These are phyloP conservation scores for Clitopilus hobsonii DNA, from an alignment of 768 basidiomycete species.

Conservation along the genomic window DNA sequence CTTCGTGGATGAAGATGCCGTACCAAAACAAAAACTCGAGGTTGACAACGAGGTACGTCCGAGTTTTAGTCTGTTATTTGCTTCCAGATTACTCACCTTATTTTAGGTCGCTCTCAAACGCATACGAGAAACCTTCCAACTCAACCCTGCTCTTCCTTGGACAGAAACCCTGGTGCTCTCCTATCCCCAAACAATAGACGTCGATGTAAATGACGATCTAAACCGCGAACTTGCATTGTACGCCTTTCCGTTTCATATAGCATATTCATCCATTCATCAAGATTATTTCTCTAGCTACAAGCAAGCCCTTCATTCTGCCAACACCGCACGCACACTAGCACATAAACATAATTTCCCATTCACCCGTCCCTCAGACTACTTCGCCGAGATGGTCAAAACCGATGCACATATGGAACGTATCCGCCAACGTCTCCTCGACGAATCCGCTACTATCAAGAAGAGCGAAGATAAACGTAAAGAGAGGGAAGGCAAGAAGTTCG, in stretches of 20 bases:
- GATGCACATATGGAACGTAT: slow-evolving; percentile 98
- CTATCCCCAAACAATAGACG: slow-evolving; percentile 69
- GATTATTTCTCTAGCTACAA: slow-evolving; percentile 67
- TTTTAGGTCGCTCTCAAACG: slow-evolving; percentile 70
- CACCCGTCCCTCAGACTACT: slow-evolving; percentile 90
- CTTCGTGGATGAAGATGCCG: slow-evolving; percentile 68
- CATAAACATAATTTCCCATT: slow-evolving; percentile 77
- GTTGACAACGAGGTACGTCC: slow-evolving; percentile 72
- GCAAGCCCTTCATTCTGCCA: slow-evolving; percentile 84
- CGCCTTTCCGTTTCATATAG: slow-evolving; percentile 27
- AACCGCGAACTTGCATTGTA: slow-evolving; percentile 96
- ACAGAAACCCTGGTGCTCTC: slow-evolving; percentile 74
- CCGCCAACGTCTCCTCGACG: slow-evolving; percentile 85
- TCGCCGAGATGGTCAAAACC: slow-evolving; percentile 98
- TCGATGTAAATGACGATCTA: slow-evolving; percentile 83
- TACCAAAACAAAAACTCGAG: slow-evolving; percentile 79
- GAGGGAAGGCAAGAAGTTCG: slow-evolving; percentile 95
- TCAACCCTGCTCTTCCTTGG: slow-evolving; percentile 75
- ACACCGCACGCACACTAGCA: slow-evolving; percentile 73
- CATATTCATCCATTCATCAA: too few species aligned
- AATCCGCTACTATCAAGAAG: slow-evolving; percentile 83
- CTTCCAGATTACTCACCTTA: background rate
- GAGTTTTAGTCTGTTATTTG: background rate
- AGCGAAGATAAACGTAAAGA: slow-evolving; percentile 89
- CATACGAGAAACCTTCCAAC: slow-evolving; percentile 71